Conservation (phyloP, 805 yeast species). For the Phaffomyces thermotolerans region DNA sequence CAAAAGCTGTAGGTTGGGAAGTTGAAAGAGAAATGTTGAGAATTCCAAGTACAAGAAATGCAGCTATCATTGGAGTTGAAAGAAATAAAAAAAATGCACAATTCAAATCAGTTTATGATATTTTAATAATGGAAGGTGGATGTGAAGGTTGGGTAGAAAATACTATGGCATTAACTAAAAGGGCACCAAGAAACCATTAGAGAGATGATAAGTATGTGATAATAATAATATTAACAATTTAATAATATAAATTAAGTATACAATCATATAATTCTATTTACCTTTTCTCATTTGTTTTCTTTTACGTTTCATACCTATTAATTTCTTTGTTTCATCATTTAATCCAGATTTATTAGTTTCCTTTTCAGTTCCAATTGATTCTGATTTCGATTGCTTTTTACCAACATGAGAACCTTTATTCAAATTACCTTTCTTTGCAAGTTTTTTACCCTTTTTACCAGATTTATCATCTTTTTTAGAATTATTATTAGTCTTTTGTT, state of each 20-base stretch:
- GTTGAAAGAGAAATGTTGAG: conserved; percentile 81
- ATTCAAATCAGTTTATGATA: conserved; percentile 42
- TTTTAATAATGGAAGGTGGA: conserved; percentile 75
- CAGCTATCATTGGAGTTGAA: conserved; percentile 72
- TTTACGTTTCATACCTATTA: conserved; percentile 65
- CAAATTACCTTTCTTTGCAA: conserved; percentile 36
- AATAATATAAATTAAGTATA: no score
- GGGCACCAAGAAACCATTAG: conserved; percentile 67
- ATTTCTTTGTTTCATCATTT: conserved; percentile 49
- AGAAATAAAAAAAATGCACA: conserved; percentile 25
- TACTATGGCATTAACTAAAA: conserved; percentile 61
- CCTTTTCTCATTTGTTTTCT: conserved; percentile 36
- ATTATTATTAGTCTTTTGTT: conserved; percentile 9
- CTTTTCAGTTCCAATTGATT: conserved; percentile 7
- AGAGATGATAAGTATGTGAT: no score
- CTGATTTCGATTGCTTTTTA: conserved; percentile 8
- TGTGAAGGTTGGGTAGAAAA: conserved; percentile 87
- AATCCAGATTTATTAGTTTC: conserved; percentile 28
- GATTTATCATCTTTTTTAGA: conserved; percentile 3
- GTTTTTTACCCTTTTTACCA: conserved; percentile 11
- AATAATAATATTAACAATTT: no score
- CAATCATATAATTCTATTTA: not conserved
- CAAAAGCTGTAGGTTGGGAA: conserved; percentile 71
- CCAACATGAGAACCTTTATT: conserved; percentile 31
- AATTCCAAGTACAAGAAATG: conserved; percentile 90